Percentiles rank a stretch among this genome's conserved stretches.
These are phyloP conservation scores for Trametes versicolor DNA, from an alignment of 1,284 basidiomycete species.

Conservation along the genomic window DNA sequence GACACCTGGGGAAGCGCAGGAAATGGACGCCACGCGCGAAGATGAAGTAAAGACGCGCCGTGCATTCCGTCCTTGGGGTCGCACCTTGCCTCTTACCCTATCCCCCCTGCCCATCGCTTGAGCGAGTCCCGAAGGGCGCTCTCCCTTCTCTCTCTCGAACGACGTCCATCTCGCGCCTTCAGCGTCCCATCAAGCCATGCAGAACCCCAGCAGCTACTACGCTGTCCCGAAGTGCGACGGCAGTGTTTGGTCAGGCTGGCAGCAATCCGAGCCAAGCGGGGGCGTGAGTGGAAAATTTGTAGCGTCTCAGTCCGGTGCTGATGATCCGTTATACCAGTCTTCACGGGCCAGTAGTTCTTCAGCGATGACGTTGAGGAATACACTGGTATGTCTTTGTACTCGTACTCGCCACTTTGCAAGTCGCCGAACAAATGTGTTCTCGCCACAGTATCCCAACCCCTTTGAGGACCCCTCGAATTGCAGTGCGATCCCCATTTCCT, in stretches of 20 bases:
- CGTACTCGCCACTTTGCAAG: not conserved
- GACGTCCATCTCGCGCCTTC: constrained; percentile 11
- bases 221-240: constrained; percentile 35
- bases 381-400: constrained; percentile 23
- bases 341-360: constrained; percentile 39
- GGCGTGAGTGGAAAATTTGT: constrained; percentile 35
- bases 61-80: constrained; percentile 30
- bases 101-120: constrained; percentile 35
- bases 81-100: constrained; percentile 36
- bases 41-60: constrained; percentile 31
- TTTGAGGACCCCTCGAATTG: constrained; percentile 22
- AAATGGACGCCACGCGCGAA: constrained; percentile 35
- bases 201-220: constrained; percentile 39
- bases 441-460: constrained; percentile 9
- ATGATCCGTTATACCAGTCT: constrained; percentile 25
- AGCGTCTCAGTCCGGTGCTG: constrained; percentile 8
- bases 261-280: constrained; percentile 34
- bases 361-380: constrained; percentile 31
- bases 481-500: constrained; percentile 30
- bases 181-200: constrained; percentile 37
- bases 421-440: not conserved
- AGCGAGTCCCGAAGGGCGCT: constrained; percentile 29
- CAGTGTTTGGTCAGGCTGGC: constrained; percentile 41
- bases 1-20: constrained; percentile 36
- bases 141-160: constrained; percentile 19